Evolutionary conservation across 1,284 basidiomycete genomes (phyloP).

Genomic region (Irpex sp.): DNA sequence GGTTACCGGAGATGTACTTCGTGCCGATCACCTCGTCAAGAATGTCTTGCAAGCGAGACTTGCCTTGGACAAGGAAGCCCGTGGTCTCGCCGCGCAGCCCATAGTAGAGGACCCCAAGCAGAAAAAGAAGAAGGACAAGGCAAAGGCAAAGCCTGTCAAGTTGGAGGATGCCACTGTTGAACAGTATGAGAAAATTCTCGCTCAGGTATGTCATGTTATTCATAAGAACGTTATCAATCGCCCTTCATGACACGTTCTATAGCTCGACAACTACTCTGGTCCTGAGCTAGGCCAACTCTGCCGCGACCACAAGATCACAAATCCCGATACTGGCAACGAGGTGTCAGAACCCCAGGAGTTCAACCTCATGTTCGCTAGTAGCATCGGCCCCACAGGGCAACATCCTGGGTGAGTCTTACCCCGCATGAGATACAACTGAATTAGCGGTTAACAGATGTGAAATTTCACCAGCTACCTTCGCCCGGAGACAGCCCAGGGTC

Average conservation of each 20-base stretch:
- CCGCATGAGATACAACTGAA: not conserved
- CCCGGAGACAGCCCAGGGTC: constrained; percentile 97
- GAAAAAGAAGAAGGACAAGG: constrained; percentile 80
- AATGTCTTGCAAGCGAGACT: constrained; percentile 88
- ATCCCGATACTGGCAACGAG: constrained; percentile 92
- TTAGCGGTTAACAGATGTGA: not conserved
- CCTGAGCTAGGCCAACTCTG: constrained; percentile 88
- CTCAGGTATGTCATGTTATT: constrained; percentile 59
- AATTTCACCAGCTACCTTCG: constrained; percentile 75
- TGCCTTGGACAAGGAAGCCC: constrained; percentile 91
- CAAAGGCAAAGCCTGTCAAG: constrained; percentile 74
- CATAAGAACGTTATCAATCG: no score
- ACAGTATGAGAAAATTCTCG: constrained; percentile 83
- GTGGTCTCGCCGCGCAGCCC: constrained; percentile 59
- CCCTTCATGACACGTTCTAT: constrained; percentile 3
- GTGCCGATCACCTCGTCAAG: constrained; percentile 97
- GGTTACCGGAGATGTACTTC: constrained; percentile 93
- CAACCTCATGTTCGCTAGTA: constrained; percentile 98
- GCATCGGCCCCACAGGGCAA: constrained; percentile 97
- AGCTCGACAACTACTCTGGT: constrained; percentile 97
- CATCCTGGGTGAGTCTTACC: constrained; percentile 74
- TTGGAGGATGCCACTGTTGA: constrained; percentile 74
- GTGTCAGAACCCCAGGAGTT: constrained; percentile 93
- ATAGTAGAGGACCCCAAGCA: constrained; percentile 57
- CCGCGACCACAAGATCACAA: constrained; percentile 78